These are phyloP conservation scores for Hymenoscyphus fraxineus DNA, from an alignment of 2,329 filamentous ascomycete species.

Conservation along the genomic window DNA sequence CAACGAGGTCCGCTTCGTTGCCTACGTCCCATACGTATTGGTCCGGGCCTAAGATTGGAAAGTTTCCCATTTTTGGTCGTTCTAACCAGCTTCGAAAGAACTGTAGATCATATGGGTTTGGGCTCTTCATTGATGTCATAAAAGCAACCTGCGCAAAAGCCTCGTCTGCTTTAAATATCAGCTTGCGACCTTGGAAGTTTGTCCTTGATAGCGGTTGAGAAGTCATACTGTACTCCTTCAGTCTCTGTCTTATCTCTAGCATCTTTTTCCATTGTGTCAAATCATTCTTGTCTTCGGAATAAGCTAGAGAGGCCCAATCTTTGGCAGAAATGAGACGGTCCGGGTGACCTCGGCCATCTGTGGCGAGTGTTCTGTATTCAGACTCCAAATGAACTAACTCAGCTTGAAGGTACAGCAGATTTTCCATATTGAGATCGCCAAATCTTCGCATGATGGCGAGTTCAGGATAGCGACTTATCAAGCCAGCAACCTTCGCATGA, in stretches of 20 bases:
- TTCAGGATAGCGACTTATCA: conserved; percentile 30
- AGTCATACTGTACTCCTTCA: conserved; percentile 23
- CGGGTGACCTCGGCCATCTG: background rate
- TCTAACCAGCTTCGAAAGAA: conserved; percentile 19
- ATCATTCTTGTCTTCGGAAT: background rate
- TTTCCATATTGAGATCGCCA: conserved; percentile 25
- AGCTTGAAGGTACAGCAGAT: conserved; percentile 30
- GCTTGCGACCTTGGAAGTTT: background rate
- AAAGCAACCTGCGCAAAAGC: background rate
- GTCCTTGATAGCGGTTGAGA: background rate
- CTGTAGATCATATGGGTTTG: background rate
- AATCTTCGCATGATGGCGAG: conserved; percentile 30
- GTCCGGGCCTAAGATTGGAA: conserved; percentile 20
- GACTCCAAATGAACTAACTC: conserved; percentile 27
- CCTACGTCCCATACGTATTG: conserved; percentile 13
- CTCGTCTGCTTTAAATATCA: background rate
- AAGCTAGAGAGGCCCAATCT: background rate
- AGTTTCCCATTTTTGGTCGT: conserved; percentile 16
- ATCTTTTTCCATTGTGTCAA: conserved; percentile 15
- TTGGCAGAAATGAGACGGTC: background rate
- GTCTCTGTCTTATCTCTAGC: conserved; percentile 13
- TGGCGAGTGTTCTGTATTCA: background rate
- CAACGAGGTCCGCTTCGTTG: background rate
- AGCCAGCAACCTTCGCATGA: conserved; percentile 24
- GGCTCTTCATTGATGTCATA: background rate